Evolutionary conservation across 371 early-diverging fungal species (phyloP).

Genomic region (Dentiscutata heterogama): DNA sequence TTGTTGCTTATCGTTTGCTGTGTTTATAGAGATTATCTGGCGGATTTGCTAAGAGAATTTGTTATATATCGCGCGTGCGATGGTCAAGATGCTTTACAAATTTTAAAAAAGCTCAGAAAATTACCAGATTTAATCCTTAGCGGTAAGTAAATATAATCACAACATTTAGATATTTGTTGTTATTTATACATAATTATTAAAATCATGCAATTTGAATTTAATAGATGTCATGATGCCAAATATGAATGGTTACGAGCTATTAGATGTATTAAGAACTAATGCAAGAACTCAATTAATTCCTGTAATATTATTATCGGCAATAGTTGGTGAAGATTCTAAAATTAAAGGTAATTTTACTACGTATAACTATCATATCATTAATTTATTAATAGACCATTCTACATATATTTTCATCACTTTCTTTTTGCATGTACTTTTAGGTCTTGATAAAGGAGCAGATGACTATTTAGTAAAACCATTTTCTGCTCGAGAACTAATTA

Average conservation of each 20-base stretch:
- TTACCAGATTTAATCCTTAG: constrained; percentile 53
- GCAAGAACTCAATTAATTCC: constrained; percentile 54
- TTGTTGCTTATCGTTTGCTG: too few species aligned
- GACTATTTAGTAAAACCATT: constrained; percentile 64
- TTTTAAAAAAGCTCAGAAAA: constrained; percentile 45
- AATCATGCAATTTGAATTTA: not conserved
- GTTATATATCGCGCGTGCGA: constrained; percentile 53
- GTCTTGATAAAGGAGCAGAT: constrained; percentile 58
- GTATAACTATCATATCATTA: too few species aligned
- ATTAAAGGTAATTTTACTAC: constrained; percentile 54
- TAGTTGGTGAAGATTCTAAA: constrained; percentile 61
- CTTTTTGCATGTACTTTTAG: constrained; percentile 32
- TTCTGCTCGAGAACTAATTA: constrained; percentile 60
- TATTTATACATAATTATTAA: not conserved
- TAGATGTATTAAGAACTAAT: constrained; percentile 51
- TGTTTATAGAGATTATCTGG: constrained; percentile 22
- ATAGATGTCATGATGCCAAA: constrained; percentile 64
- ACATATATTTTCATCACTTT: too few species aligned
- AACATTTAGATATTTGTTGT: not conserved
- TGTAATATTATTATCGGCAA: constrained; percentile 61
- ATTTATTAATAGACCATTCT: too few species aligned
- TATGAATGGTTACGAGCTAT: constrained; percentile 60
- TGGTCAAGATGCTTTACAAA: constrained; percentile 58
- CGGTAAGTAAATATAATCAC: constrained; percentile 45
- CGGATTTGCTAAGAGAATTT: constrained; percentile 55